Base-by-base conservation (phyloP, 345 rosid genomes). In the Physaria fendleri region DNA sequence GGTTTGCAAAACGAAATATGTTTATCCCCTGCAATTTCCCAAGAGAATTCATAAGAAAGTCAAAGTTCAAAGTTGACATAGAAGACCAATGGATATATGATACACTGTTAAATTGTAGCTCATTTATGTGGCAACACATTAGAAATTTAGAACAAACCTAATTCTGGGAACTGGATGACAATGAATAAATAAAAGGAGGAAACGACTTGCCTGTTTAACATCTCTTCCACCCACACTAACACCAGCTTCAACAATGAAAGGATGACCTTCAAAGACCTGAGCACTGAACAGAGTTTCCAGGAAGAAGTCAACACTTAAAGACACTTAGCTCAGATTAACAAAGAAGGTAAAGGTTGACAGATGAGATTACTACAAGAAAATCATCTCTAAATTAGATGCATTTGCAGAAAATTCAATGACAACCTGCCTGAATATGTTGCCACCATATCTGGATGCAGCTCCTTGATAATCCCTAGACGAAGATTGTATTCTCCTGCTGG, bases 401-500 rank as follows among this genome's bases (percentile, higher is more conserved):
- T 17, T 39, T 33, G 22, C 43, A 50, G 27, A 66, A 65, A 65
- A 35, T 41, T 59, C 17, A 30, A 53, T 48, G 37, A 72, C 89
- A 80, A 92, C 98, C 98, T 92, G 76, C 98, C 95, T 4, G 98
- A 88, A 78, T 81, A 79, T 34, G 98, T 92, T 42, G 98, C 95
- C 58, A 92, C 96, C 95, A 92, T 77, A 71, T 88, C 95, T 44
- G 98, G 98, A 78, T 92, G 96, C 54, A 92, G 79, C 84, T 92
- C 98, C 80, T 92, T 92, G 70, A 92, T 83, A 64, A 92, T 88
- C 64, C 98, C 98, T 53, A 88, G 85, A 64, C 95, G 98, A 59
- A 92, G 98, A 80, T 92, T 92, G 74, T 92, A 92, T 54, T 92
- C 98, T 45, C 93, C 96, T 14, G 98, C 96, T 56, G 98, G 96